Percentiles rank a stretch among this genome's conserved stretches.
phyloP scores from a whole-genome alignment of 768 basidiomycete genomes.

The Royoungia palumana region DNA sequence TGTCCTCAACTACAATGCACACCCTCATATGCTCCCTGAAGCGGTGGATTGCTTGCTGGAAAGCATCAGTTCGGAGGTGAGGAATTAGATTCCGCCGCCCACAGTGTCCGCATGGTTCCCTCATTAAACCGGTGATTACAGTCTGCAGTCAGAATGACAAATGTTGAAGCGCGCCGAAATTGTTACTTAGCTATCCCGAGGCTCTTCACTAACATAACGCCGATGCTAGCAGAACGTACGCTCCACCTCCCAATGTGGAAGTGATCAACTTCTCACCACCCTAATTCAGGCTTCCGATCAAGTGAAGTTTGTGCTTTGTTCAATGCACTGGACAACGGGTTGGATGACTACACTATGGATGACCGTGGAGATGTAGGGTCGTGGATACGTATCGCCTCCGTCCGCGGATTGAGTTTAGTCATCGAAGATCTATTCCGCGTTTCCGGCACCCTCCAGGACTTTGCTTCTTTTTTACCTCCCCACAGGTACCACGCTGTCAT shows the following conservation, averaged over 20 bases:
- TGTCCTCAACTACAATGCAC: slow-evolving; percentile 56
- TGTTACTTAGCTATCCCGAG: slow-evolving; percentile 45
- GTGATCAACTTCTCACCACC: slow-evolving; percentile 9
- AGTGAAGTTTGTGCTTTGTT: slow-evolving; percentile 47
- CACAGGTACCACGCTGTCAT: slow-evolving; percentile 54
- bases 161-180: slow-evolving; percentile 60
- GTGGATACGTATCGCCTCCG: slow-evolving; percentile 82
- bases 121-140: slow-evolving; percentile 23
- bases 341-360: slow-evolving; percentile 89
- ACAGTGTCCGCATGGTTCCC: slow-evolving; percentile 21
- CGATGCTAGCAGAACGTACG: slow-evolving; percentile 46
- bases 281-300: slow-evolving; percentile 45
- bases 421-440: slow-evolving; percentile 49
- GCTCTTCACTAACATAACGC: slow-evolving; percentile 44
- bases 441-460: slow-evolving; percentile 40
- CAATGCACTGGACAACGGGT: slow-evolving; percentile 58
- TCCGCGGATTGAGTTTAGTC: slow-evolving; percentile 59
- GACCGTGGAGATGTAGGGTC: slow-evolving; percentile 97
- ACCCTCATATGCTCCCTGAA: slow-evolving; percentile 51
- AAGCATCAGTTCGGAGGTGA: slow-evolving; percentile 54
- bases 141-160: slow-evolving; percentile 36
- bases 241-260: slow-evolving; percentile 12
- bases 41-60: slow-evolving; percentile 58
- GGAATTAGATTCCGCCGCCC: slow-evolving; percentile 19
- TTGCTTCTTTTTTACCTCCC: slow-evolving; percentile 60